Conservation (phyloP, 2,329 filamentous ascomycete species). For the Scopulariopsis brevicaulis region DNA sequence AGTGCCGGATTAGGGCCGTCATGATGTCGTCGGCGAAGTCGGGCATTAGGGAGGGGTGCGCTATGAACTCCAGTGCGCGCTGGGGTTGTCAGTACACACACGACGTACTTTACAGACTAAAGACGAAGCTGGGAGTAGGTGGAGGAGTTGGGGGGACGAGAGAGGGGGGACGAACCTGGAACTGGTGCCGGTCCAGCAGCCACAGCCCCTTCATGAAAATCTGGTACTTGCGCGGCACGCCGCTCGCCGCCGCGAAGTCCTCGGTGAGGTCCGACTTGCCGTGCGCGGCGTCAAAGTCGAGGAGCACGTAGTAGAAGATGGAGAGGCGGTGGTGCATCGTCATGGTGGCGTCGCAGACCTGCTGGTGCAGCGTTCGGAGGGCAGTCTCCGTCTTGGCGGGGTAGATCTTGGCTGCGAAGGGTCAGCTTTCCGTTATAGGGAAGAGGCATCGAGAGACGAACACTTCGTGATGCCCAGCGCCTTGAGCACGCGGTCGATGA, state of each 20-base stretch:
- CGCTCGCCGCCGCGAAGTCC: constrained; percentile 47
- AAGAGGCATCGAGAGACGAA: constrained; percentile 17
- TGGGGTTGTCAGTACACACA: constrained; percentile 15
- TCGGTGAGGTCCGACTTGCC: constrained; percentile 38
- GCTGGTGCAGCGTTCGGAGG: constrained; percentile 57
- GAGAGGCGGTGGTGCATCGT: constrained; percentile 71
- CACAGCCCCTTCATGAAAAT: constrained; percentile 75
- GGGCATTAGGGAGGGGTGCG: constrained; percentile 67
- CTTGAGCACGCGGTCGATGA: constrained; percentile 68
- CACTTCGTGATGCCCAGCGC: constrained; percentile 60
- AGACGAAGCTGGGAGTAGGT: neutral
- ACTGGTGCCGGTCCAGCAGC: constrained; percentile 64
- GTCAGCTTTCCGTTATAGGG: neutral
- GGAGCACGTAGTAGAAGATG: constrained; percentile 72
- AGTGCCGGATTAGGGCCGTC: constrained; percentile 51
- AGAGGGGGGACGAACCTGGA: constrained; percentile 32
- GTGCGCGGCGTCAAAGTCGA: constrained; percentile 53
- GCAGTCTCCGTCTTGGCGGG: constrained; percentile 60
- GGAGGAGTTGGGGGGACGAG: neutral
- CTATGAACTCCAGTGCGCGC: constrained; percentile 62
- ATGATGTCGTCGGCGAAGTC: constrained; percentile 81
- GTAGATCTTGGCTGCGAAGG: constrained; percentile 49
- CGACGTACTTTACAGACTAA: too few species aligned
- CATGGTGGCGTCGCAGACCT: constrained; percentile 53
- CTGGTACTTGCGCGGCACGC: constrained; percentile 65